Conservation (phyloP, 352 stramenopile species). For the Globisporangium irregulare region DNA sequence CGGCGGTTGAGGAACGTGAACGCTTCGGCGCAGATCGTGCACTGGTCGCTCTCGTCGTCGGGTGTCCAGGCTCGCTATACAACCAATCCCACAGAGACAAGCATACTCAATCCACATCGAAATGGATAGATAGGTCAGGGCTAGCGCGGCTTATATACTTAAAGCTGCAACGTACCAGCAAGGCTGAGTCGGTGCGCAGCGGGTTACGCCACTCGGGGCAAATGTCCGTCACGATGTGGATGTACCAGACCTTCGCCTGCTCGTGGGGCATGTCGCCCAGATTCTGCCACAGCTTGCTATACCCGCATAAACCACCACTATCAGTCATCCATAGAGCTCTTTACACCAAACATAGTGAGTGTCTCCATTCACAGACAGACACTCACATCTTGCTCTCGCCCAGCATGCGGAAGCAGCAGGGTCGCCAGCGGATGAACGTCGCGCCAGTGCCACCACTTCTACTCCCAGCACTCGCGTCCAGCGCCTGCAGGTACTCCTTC, state of each 20-base stretch:
- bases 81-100: not conserved
- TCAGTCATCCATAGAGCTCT: not conserved
- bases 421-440: conserved; percentile 15
- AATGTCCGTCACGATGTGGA: conserved; percentile 51
- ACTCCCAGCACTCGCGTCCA: not conserved
- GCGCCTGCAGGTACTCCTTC: conserved; percentile 33
- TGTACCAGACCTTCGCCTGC: conserved; percentile 50
- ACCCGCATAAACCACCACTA: not conserved
- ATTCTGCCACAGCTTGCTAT: conserved; percentile 59
- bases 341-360: not conserved
- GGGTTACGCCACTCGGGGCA: conserved; percentile 52
- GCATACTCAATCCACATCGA: not conserved
- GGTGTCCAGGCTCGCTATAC: conserved; percentile 62
- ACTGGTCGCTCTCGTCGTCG: conserved; percentile 56
- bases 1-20: conserved; percentile 76
- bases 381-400: conserved; percentile 49
- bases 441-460: not conserved
- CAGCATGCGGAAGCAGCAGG: conserved; percentile 45
- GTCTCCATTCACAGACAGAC: not conserved
- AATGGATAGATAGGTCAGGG: no score
- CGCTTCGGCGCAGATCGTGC: conserved; percentile 47
- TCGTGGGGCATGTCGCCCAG: conserved; percentile 46
- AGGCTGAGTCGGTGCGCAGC: conserved; percentile 43
- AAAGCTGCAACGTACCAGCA: conserved; percentile 33
- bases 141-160: no score